phyloP scores from a whole-genome alignment of 257 asterid species.

The Nicotiana sylvestris region DNA sequence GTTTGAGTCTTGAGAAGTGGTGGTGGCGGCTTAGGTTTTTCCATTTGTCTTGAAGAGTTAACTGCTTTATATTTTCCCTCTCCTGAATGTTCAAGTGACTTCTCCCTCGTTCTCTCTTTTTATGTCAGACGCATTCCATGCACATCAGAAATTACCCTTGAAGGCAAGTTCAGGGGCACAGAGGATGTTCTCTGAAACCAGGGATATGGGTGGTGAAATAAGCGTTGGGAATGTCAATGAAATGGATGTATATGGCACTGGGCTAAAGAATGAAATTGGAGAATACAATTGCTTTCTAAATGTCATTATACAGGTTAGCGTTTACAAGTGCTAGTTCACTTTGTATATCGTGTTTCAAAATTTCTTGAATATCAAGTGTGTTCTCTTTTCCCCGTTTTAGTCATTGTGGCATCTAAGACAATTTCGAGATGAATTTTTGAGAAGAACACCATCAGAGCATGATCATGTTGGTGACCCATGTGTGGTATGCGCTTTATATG shows the following conservation, averaged over 20 bases:
- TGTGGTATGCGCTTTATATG: conserved; percentile 82
- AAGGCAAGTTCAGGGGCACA: conserved; percentile 33
- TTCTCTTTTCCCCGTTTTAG: conserved; percentile 25
- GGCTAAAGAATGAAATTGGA: conserved; percentile 88
- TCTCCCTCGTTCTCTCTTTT: conserved; percentile 13
- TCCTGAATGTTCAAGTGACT: not conserved
- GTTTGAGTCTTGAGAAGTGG: not conserved
- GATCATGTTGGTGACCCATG: conserved; percentile 93
- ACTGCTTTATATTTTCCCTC: not conserved
- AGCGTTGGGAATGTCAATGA: conserved; percentile 26
- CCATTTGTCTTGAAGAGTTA: not conserved
- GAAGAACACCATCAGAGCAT: conserved; percentile 56
- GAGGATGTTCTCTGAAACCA: conserved; percentile 32
- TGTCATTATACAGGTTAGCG: conserved; percentile 94
- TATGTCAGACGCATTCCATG: conserved; percentile 49
- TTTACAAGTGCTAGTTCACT: conserved; percentile 4
- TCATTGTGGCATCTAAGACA: conserved; percentile 88
- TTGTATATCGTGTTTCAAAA: not conserved
- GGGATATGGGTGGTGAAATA: conserved; percentile 30
- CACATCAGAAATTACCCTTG: conserved; percentile 42
- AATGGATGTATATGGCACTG: conserved; percentile 62
- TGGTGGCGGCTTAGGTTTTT: not conserved
- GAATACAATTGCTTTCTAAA: conserved; percentile 97
- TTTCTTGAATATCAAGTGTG: conserved; percentile 15
- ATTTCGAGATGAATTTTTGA: conserved; percentile 80